Evolutionary conservation across 257 asterid genomes (phyloP), one percentile per base, ranked within the genome.

Genomic region (Hygrophila difformis): DNA sequence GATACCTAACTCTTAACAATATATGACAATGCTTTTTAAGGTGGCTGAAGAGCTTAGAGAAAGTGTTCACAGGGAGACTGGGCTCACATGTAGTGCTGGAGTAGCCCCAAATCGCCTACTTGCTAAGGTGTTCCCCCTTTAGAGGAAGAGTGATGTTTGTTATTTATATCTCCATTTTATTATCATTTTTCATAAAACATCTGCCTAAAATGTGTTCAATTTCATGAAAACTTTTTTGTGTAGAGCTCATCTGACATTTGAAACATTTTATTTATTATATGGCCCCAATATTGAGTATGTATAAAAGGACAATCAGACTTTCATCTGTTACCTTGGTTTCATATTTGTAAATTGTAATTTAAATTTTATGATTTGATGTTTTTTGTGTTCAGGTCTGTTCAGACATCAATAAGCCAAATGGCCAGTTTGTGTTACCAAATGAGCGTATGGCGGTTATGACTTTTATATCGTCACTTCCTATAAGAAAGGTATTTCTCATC

Each of bases 81-180:
- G 98, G 49, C 87, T 89, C 47, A 91, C 96, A 14, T 91, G 98
- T 59, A 91, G 98, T 76, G 94, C 93, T 18, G 98, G 98, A 47
- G 88, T 91, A 31, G 92, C 78, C 17, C 82, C 98, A 53, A 91
- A 91, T 62, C 94, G 89, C 64, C 62, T 86, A 57, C 94, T 91
- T 60, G 94, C 98, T 44, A 89, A 89, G 97, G 97, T 89, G 51
- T 64, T 64, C 53, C 18, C n/a, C 47, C 44, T 62, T 45, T 50
- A 39, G 35, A 33, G n/a, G 33, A 36, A 39, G 38, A 39, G 35
- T 40, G 36, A 43, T 13, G 16, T 34, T 51, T 41, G 10, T 40
- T 28, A 42, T 28, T n/a, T 43, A 26, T 42, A 17, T 12, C 60
- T 21, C 35, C 65, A 15, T 8, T 47, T 57, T 40, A 24, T 45